These are phyloP conservation scores for Phoma sp. DNA, from an alignment of 2,329 filamentous ascomycete species.

Conservation along the genomic window DNA sequence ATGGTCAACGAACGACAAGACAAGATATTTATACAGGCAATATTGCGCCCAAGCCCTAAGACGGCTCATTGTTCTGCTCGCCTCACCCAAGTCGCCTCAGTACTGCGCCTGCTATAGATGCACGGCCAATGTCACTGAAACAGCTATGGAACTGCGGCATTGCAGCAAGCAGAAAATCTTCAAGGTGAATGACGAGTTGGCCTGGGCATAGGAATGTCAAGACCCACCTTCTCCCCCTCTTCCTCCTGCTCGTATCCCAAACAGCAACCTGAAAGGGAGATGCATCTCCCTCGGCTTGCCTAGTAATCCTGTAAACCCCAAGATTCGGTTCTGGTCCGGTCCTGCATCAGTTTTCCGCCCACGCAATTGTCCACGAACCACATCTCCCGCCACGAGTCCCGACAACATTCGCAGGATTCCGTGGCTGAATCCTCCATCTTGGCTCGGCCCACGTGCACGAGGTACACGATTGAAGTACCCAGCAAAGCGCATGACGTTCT, in stretches of 20 bases:
- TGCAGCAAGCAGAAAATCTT: not conserved
- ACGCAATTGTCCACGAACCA: constrained; percentile 14
- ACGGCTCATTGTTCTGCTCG: not conserved
- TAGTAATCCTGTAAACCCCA: not conserved
- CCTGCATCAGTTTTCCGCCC: not conserved
- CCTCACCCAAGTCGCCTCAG: not conserved
- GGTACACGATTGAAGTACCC: constrained; percentile 1
- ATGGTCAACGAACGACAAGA: not conserved
- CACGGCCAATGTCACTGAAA: not conserved
- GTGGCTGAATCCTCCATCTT: constrained; percentile 15
- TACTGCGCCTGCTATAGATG: not conserved
- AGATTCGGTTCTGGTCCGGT: not conserved
- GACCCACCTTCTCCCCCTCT: too few species aligned
- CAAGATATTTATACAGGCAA: not conserved
- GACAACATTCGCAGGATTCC: constrained; percentile 1
- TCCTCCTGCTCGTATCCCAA: not conserved
- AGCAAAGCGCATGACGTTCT: not conserved
- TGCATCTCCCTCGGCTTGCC: not conserved
- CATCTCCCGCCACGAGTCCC: not conserved
- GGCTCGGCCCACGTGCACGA: constrained; percentile 16
- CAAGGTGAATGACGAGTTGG: too few species aligned
- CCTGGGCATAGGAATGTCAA: too few species aligned
- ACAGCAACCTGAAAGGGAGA: not conserved
- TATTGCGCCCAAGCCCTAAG: not conserved
- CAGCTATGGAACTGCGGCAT: not conserved